phyloP scores from a whole-genome alignment of 352 stramenopile species.

The Pythium chondricola region DNA sequence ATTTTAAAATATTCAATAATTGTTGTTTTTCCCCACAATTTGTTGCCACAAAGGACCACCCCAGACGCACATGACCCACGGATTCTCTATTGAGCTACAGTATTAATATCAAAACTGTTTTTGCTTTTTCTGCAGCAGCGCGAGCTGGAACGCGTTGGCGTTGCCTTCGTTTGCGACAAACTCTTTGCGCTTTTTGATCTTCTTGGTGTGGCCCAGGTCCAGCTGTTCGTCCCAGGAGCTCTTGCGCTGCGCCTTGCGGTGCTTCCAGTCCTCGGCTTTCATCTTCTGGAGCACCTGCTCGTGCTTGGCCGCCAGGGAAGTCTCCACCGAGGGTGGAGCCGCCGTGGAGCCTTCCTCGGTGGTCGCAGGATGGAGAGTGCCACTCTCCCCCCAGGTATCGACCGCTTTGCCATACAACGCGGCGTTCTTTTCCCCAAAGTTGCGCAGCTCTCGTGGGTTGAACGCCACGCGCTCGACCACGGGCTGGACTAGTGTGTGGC shows the following conservation, averaged over 20 bases:
- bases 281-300: constrained; percentile 62
- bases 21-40: too few species aligned
- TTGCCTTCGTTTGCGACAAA: constrained; percentile 74
- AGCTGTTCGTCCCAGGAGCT: constrained; percentile 77
- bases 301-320: constrained; percentile 42
- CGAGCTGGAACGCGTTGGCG: constrained; percentile 61
- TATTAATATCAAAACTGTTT: constrained; percentile 15
- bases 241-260: constrained; percentile 54
- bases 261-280: constrained; percentile 71
- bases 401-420: constrained; percentile 59
- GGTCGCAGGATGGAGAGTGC: not conserved
- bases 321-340: constrained; percentile 21
- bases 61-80: too few species aligned
- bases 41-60: too few species aligned
- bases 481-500: not conserved
- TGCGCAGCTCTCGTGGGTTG: constrained; percentile 46
- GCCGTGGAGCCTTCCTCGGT: constrained; percentile 23
- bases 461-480: constrained; percentile 33
- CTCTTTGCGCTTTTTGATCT: constrained; percentile 80
- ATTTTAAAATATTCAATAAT: too few species aligned
- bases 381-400: constrained; percentile 43
- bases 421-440: constrained; percentile 54
- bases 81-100: too few species aligned
- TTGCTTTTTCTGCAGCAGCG: constrained; percentile 57
- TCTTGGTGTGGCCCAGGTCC: constrained; percentile 71